Evolutionary conservation across 1,284 basidiomycete species (phyloP).

Genomic region (Malassezia arunalokei): DNA sequence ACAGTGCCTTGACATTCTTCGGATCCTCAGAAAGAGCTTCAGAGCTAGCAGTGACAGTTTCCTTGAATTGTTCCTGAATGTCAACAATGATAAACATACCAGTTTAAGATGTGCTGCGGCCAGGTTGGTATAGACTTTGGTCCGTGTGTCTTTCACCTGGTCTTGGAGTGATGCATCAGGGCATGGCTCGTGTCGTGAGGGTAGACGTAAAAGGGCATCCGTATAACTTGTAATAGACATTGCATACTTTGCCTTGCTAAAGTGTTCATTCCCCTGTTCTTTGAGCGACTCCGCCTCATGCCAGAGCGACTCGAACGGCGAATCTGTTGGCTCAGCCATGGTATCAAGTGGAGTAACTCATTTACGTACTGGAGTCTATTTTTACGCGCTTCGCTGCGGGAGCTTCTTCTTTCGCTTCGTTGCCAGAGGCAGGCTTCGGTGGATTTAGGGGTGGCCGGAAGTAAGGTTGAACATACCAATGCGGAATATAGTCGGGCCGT

Average conservation of each 20-base stretch:
- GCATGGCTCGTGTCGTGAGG: neutral
- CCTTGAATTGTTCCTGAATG: conserved; percentile 48
- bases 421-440: conserved; percentile 1
- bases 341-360: no score
- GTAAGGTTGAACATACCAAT: conserved; percentile 77
- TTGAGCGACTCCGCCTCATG: conserved; percentile 10
- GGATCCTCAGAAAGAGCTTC: conserved; percentile 60
- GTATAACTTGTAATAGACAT: conserved; percentile 1
- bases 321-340: neutral
- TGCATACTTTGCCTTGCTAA: conserved; percentile 1
- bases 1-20: conserved; percentile 69
- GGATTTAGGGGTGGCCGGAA: conserved; percentile 52
- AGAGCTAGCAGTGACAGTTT: conserved; percentile 55
- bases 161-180: neutral
- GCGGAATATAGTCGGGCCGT: conserved; percentile 55
- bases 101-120: conserved; percentile 66
- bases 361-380: neutral
- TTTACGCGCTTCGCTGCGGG: neutral
- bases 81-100: neutral
- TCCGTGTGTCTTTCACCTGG: conserved; percentile 6
- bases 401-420: neutral
- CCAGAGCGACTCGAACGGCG: neutral
- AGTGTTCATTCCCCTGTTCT: conserved; percentile 3
- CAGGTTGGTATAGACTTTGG: conserved; percentile 59
- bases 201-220: conserved; percentile 12